A percentile compares a stretch with the other conserved stretches of the same genome.
Conservation (phyloP, 768 basidiomycete genomes). For the Filobasidium floriforme region DNA sequence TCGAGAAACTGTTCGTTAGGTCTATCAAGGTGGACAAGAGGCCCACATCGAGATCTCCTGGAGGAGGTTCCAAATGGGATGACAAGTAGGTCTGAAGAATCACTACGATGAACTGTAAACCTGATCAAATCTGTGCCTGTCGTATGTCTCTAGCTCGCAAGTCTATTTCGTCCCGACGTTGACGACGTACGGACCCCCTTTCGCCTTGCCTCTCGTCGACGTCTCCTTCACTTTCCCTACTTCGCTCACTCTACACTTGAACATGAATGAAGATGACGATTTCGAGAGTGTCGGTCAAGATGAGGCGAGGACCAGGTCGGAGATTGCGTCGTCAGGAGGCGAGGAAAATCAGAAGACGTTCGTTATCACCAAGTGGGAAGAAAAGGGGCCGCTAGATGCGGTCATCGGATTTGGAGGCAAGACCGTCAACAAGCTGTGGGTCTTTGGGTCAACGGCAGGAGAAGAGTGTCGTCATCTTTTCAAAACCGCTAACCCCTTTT, state of each 20-base stretch:
- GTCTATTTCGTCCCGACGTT: slow-evolving; percentile 14
- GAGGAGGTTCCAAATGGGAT: slow-evolving; percentile 16
- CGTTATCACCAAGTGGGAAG: slow-evolving; percentile 23
- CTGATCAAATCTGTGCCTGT: background rate
- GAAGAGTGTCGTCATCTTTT: background rate
- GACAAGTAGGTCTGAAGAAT: slow-evolving; percentile 20
- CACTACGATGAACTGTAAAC: too few relatives aligned
- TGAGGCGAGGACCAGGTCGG: slow-evolving; percentile 4
- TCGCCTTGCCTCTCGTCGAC: slow-evolving; percentile 18
- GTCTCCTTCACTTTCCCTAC: slow-evolving; percentile 16
- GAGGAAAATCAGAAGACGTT: slow-evolving; percentile 9
- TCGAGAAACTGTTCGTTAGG: slow-evolving; percentile 20
- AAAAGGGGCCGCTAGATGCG: slow-evolving; percentile 17
- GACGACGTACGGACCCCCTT: slow-evolving; percentile 22
- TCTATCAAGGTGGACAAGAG: slow-evolving; percentile 6
- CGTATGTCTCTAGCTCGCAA: slow-evolving; percentile 10
- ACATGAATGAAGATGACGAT: slow-evolving; percentile 20
- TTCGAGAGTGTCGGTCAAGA: slow-evolving; percentile 15
- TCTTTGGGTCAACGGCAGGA: background rate
- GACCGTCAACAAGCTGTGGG: slow-evolving; percentile 16
- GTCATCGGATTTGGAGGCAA: slow-evolving; percentile 4
- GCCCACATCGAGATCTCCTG: background rate
- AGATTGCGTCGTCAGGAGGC: background rate
- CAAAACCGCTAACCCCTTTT: background rate
- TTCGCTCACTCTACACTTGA: slow-evolving; percentile 19